Conservation (phyloP, 192 early-diverging fungal genomes). For the Spizellomyces sp. region DNA sequence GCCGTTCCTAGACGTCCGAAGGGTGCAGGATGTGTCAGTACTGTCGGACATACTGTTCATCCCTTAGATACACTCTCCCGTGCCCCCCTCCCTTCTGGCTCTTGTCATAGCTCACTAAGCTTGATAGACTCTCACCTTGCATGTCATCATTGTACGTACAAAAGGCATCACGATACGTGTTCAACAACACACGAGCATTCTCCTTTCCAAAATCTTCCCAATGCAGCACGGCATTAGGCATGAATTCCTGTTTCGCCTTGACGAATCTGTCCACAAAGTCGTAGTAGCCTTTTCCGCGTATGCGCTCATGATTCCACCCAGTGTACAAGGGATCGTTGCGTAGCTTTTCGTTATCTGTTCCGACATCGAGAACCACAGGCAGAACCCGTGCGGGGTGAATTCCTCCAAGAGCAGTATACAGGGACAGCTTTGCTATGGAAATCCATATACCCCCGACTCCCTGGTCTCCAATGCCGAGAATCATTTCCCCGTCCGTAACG, state of each 20-base stretch:
- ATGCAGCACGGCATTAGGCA: slow-evolving; percentile 82
- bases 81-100: too few relatives aligned
- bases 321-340: slow-evolving; percentile 87
- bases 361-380: slow-evolving; percentile 88
- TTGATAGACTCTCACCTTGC: slow-evolving; percentile 41
- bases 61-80: too few relatives aligned
- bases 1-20: slow-evolving; percentile 64
- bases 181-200: slow-evolving; percentile 84
- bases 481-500: slow-evolving; percentile 89
- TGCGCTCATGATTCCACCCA: slow-evolving; percentile 68
- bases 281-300: slow-evolving; percentile 70
- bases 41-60: too few relatives aligned
- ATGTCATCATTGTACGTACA: slow-evolving; percentile 96
- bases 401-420: slow-evolving; percentile 69
- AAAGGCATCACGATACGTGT: slow-evolving; percentile 71
- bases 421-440: slow-evolving; percentile 89
- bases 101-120: not conserved
- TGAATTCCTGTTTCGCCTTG: slow-evolving; percentile 62
- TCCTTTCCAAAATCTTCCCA: slow-evolving; percentile 95
- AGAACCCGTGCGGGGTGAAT: slow-evolving; percentile 83
- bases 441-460: slow-evolving; percentile 95
- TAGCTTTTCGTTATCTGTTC: slow-evolving; percentile 81
- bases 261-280: slow-evolving; percentile 83
- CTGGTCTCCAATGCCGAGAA: slow-evolving; percentile 90
- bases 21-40: too few relatives aligned